Conservation (phyloP, 73 alveolate genomes). For the Tetrahymena borealis region DNA sequence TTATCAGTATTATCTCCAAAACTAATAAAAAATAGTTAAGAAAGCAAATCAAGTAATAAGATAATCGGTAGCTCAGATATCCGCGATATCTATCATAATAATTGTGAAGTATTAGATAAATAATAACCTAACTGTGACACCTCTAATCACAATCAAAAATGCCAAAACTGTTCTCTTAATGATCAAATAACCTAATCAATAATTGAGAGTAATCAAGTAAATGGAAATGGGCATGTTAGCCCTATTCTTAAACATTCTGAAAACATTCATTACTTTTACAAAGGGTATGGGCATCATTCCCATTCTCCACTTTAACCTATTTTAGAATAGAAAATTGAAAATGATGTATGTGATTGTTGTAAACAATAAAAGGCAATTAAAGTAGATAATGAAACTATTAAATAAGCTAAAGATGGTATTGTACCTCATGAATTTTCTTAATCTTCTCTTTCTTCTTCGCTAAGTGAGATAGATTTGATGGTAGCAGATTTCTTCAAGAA, state of each 20-base stretch:
- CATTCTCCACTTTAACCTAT: neutral
- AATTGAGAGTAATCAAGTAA: neutral
- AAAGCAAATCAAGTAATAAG: no score
- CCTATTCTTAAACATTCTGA: no score
- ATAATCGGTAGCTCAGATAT: no score
- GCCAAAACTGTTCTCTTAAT: no score
- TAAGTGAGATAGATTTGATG: neutral
- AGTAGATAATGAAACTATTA: neutral
- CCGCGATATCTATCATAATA: no score
- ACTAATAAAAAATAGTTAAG: no score
- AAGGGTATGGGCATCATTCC: neutral
- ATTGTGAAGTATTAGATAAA: no score
- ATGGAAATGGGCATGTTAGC: neutral
- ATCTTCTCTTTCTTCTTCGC: neutral
- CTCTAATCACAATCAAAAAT: no score
- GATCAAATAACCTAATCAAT: no score
- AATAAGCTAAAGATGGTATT: neutral
- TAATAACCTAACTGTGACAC: no score
- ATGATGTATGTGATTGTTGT: neutral
- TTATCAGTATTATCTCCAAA: no score
- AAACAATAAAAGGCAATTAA: neutral
- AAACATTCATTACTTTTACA: neutral
- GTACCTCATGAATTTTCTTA: neutral
- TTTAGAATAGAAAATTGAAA: neutral
- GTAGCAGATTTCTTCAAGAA: neutral